Conservation (phyloP, 2,329 filamentous ascomycete genomes). For the Ophiostoma perfectum region DNA sequence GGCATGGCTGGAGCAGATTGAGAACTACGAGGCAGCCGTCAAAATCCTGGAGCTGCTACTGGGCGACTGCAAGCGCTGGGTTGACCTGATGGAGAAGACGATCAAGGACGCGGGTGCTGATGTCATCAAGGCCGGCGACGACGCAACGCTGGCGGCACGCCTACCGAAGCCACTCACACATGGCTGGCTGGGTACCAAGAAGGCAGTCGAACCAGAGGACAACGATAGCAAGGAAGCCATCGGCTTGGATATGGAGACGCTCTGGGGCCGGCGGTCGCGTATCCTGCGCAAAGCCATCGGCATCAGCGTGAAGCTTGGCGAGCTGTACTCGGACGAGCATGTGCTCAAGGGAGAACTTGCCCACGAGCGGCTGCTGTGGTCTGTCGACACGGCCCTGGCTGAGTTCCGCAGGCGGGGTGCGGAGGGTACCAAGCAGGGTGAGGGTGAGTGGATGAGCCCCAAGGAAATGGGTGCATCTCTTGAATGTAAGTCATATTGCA, state of each 20-base stretch:
- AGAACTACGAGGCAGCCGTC: conserved; percentile 63
- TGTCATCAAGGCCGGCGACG: conserved; percentile 28
- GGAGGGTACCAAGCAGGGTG: conserved; percentile 63
- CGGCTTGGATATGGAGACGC: conserved; percentile 37
- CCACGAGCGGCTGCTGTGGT: conserved; percentile 70
- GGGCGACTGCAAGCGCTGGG: conserved; percentile 60
- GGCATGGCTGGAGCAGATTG: conserved; percentile 70
- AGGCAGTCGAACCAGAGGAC: neutral
- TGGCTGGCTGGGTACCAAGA: conserved; percentile 6
- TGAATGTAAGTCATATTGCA: conserved; percentile 48
- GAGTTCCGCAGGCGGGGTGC: conserved; percentile 65
- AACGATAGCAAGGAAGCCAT: conserved; percentile 16
- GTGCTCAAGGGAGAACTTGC: conserved; percentile 68
- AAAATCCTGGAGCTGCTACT: conserved; percentile 74
- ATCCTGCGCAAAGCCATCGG: conserved; percentile 69
- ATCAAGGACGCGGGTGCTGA: conserved; percentile 31
- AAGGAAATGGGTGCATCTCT: conserved; percentile 69
- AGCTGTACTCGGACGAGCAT: conserved; percentile 72
- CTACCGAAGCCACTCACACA: conserved; percentile 18
- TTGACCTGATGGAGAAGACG: conserved; percentile 47
- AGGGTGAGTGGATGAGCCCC: conserved; percentile 64
- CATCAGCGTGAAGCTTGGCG: conserved; percentile 76
- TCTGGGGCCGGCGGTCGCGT: conserved; percentile 56
- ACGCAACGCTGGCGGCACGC: conserved; percentile 11
- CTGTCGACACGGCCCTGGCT: conserved; percentile 70